A percentile compares a stretch with the other conserved stretches of the same genome.
These are phyloP conservation scores for Leccinum variicolor DNA, from an alignment of 768 basidiomycete genomes.

Conservation along the genomic window DNA sequence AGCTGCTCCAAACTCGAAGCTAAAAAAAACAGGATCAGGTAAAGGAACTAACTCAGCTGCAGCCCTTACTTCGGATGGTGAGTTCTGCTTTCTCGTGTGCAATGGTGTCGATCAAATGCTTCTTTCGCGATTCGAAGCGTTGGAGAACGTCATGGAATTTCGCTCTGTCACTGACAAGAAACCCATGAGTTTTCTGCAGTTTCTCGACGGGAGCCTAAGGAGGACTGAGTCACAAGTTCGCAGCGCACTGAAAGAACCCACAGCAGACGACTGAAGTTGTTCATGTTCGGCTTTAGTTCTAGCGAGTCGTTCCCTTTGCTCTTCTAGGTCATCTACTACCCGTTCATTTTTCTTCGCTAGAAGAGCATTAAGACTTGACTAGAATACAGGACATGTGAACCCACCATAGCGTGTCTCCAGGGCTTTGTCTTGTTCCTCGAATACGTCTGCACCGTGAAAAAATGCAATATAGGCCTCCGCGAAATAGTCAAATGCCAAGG, in stretches of 20 bases:
- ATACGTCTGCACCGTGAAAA: slow-evolving; percentile 64
- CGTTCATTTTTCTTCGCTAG: slow-evolving; percentile 70
- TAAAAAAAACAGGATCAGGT: slow-evolving; percentile 27
- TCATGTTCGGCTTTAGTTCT: slow-evolving; percentile 51
- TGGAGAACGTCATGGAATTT: slow-evolving; percentile 77
- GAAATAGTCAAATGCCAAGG: slow-evolving; percentile 75
- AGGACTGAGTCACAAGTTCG: neutral
- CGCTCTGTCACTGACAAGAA: slow-evolving; percentile 68
- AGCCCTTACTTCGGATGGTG: slow-evolving; percentile 45
- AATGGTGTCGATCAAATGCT: slow-evolving; percentile 64
- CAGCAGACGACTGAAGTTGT: slow-evolving; percentile 60
- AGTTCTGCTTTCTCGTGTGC: slow-evolving; percentile 66
- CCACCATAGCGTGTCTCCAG: slow-evolving; percentile 78
- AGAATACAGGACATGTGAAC: slow-evolving; percentile 12
- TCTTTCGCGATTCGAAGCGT: slow-evolving; percentile 65
- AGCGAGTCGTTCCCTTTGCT: slow-evolving; percentile 45
- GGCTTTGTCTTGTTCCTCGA: slow-evolving; percentile 63
- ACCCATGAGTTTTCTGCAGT: slow-evolving; percentile 57
- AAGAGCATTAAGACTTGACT: neutral
- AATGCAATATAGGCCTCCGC: slow-evolving; percentile 65
- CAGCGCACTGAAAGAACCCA: slow-evolving; percentile 26
- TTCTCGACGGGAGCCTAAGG: slow-evolving; percentile 61
- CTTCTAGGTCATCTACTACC: slow-evolving; percentile 62
- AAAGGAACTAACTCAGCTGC: neutral
- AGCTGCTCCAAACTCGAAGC: slow-evolving; percentile 61